phyloP scores from a whole-genome alignment of 129 eudicot genomes.

The Oenanthe sinensis region DNA sequence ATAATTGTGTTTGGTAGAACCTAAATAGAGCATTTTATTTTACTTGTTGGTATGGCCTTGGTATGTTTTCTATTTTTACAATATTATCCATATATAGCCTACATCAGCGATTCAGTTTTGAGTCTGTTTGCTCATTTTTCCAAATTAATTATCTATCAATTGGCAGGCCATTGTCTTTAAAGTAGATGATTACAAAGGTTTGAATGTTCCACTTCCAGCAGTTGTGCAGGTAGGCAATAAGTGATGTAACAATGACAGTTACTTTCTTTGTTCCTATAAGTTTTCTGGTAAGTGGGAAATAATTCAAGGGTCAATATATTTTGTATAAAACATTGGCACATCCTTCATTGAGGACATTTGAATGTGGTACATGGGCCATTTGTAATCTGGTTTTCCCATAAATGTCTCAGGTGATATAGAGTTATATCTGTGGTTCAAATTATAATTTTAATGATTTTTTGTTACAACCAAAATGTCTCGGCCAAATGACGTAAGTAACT shows the following conservation, averaged over 20 bases:
- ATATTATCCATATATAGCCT: neutral
- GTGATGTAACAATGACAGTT: neutral
- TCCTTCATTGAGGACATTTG: neutral
- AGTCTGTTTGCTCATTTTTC: neutral
- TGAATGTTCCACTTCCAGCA: slow-evolving; percentile 94
- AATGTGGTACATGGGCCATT: neutral
- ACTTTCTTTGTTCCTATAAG: neutral
- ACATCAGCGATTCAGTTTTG: neutral
- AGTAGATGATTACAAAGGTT: slow-evolving; percentile 48
- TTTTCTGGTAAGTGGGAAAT: neutral
- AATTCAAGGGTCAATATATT: neutral
- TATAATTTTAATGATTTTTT: neutral
- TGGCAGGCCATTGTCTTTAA: slow-evolving; percentile 81
- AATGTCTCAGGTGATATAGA: neutral
- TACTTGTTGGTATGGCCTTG: neutral
- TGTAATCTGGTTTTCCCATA: neutral
- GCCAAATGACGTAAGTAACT: neutral
- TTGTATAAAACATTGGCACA: neutral
- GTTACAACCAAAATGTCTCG: neutral
- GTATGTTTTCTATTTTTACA: neutral
- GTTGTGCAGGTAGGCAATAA: slow-evolving; percentile 66
- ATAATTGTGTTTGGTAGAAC: neutral
- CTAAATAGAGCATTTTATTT: neutral
- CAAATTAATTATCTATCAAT: neutral
- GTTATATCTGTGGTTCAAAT: neutral